Percentiles rank a stretch among this genome's conserved stretches.
phyloP scores from a whole-genome alignment of 2,329 filamentous ascomycete genomes.

The Fusarium drepaniforme region DNA sequence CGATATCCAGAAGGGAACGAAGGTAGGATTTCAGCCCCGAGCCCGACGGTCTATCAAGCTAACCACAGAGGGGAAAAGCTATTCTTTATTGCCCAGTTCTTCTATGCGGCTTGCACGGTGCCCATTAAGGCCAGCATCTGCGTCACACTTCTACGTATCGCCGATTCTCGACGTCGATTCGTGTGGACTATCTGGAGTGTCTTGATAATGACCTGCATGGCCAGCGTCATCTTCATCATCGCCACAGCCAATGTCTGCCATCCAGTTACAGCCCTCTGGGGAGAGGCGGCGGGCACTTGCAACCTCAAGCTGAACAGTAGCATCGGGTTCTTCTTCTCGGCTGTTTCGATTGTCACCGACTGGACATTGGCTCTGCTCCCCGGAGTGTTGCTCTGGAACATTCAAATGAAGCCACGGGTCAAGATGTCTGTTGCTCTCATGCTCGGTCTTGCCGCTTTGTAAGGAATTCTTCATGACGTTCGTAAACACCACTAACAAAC shows the following conservation, averaged over 20 bases:
- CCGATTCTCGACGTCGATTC: slow-evolving; percentile 28
- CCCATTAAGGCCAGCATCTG: slow-evolving; percentile 46
- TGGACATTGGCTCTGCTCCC: slow-evolving; percentile 42
- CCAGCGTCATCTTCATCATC: slow-evolving; percentile 37
- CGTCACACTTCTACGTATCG: slow-evolving; percentile 44
- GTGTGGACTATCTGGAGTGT: slow-evolving; percentile 30
- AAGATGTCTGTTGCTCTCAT: slow-evolving; percentile 38
- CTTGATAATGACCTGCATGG: slow-evolving; percentile 18
- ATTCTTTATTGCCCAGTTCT: slow-evolving; percentile 39
- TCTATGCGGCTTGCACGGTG: slow-evolving; percentile 35
- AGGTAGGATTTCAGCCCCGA: slow-evolving; percentile 15
- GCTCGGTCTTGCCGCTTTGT: slow-evolving; percentile 40
- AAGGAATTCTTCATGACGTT: background rate
- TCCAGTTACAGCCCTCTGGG: slow-evolving; percentile 43
- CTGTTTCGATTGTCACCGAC: slow-evolving; percentile 43
- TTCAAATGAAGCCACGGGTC: slow-evolving; percentile 42
- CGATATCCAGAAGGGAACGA: slow-evolving; percentile 31
- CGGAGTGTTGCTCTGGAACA: slow-evolving; percentile 39
- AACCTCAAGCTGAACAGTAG: slow-evolving; percentile 30
- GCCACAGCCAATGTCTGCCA: slow-evolving; percentile 40
- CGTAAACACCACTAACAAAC: slow-evolving; percentile 4
- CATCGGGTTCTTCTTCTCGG: slow-evolving; percentile 43
- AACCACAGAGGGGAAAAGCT: slow-evolving; percentile 7
- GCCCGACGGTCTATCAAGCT: background rate
- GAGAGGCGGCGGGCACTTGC: slow-evolving; percentile 31